Percentiles rank a stretch among this genome's conserved stretches.
Evolutionary conservation across 2,329 filamentous ascomycete genomes (phyloP).

Genomic region (Seiridium unicorne): DNA sequence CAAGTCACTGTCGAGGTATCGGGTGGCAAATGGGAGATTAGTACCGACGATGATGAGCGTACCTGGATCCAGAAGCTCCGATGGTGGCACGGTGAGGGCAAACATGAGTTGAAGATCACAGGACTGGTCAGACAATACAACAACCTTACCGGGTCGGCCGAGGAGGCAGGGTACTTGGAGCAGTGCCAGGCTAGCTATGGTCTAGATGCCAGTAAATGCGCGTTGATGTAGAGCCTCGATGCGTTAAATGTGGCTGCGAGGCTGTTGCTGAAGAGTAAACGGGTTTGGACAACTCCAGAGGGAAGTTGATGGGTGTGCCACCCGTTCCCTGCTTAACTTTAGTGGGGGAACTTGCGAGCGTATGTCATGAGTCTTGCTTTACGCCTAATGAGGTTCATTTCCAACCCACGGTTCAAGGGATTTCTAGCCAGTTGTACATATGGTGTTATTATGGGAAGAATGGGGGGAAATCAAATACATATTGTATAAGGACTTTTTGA

Average conservation of each 20-base stretch:
- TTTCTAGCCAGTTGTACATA: too few relatives aligned
- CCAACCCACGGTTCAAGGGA: too few relatives aligned
- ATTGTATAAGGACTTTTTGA: too few relatives aligned
- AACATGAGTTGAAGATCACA: conserved; percentile 74
- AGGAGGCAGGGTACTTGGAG: conserved; percentile 79
- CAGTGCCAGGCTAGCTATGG: conserved; percentile 54
- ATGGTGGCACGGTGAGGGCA: conserved; percentile 91
- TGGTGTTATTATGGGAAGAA: too few relatives aligned
- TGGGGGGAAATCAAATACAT: too few relatives aligned
- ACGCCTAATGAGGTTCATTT: too few relatives aligned
- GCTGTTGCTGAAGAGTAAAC: background rate
- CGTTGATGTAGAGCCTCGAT: conserved; percentile 45
- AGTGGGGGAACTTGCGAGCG: too few relatives aligned
- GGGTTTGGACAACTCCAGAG: too few relatives aligned
- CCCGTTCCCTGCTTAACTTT: too few relatives aligned
- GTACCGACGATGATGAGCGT: conserved; percentile 67
- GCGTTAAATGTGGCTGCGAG: background rate
- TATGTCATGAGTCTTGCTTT: too few relatives aligned
- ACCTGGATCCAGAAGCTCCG: conserved; percentile 71
- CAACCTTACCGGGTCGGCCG: conserved; percentile 55
- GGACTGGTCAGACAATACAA: conserved; percentile 69
- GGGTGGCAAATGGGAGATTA: conserved; percentile 88
- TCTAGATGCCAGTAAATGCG: conserved; percentile 43
- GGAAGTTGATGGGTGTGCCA: too few relatives aligned
- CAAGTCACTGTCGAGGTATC: conserved; percentile 71